These are phyloP conservation scores for Schizonepeta tenuifolia DNA, from an alignment of 257 asterid species.

Conservation along the genomic window DNA sequence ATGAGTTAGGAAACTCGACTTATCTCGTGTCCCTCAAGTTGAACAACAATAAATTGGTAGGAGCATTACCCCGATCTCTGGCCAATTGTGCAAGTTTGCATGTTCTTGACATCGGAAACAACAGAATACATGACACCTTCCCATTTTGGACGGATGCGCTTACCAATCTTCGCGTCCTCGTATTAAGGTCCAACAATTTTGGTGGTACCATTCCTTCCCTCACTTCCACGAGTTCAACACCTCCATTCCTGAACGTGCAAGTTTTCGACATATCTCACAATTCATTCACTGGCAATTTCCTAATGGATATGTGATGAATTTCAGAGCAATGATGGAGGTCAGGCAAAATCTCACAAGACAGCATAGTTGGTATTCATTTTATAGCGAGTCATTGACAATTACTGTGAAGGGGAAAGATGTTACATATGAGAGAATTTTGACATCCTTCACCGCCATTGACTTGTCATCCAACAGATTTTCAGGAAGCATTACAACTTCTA, in stretches of 20 bases:
- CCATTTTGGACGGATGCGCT: constrained; percentile 41
- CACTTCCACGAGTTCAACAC: too few relatives aligned
- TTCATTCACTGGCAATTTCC: constrained; percentile 35
- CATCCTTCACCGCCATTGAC: neutral
- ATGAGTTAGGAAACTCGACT: neutral
- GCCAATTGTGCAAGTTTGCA: constrained; percentile 11
- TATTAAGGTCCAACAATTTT: too few relatives aligned
- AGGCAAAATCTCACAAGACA: neutral
- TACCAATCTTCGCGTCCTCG: constrained; percentile 16
- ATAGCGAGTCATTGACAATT: too few relatives aligned
- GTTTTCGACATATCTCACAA: too few relatives aligned
- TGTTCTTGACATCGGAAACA: constrained; percentile 35
- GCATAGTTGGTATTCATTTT: neutral
- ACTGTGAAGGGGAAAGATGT: neutral
- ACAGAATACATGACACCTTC: constrained; percentile 31
- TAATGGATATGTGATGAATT: neutral
- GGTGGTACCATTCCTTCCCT: too few relatives aligned
- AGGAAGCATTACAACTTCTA: neutral
- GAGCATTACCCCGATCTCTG: constrained; percentile 20
- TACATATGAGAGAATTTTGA: neutral
- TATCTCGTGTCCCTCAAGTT: neutral
- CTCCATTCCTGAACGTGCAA: too few relatives aligned
- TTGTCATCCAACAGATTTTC: neutral
- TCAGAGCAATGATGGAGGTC: constrained; percentile 28
- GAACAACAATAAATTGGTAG: constrained; percentile 11